A percentile compares a stretch with the other conserved stretches of the same genome.
These are phyloP conservation scores for Lachnellula occidentalis DNA, from an alignment of 2,329 filamentous ascomycete genomes.

Conservation along the genomic window DNA sequence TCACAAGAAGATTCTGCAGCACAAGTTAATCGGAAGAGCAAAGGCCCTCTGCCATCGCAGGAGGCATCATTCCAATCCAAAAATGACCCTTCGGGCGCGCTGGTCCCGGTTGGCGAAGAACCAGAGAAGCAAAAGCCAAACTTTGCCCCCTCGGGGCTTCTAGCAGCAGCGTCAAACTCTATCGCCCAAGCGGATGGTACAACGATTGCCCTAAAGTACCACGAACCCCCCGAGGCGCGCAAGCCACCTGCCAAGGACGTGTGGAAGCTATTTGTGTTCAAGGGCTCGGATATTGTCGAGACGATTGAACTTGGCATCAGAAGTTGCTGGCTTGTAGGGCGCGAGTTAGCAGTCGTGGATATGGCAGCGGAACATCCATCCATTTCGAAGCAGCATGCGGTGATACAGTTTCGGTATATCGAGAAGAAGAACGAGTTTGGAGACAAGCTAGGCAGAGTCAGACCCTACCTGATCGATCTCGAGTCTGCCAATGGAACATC, in stretches of 20 bases:
- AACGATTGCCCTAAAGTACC: constrained; percentile 83
- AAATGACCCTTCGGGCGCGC: constrained; percentile 33
- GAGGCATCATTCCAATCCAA: constrained; percentile 53
- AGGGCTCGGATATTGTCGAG: constrained; percentile 72
- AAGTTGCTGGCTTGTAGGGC: constrained; percentile 87
- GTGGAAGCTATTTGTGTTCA: constrained; percentile 94
- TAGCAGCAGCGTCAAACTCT: constrained; percentile 83
- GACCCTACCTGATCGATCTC: constrained; percentile 87
- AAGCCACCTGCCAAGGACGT: constrained; percentile 72
- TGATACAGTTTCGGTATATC: constrained; percentile 83
- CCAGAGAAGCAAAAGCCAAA: constrained; percentile 83
- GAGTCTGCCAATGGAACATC: constrained; percentile 88
- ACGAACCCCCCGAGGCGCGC: constrained; percentile 88
- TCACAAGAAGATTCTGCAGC: constrained; percentile 20
- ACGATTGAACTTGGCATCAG: constrained; percentile 70
- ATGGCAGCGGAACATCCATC: constrained; percentile 83
- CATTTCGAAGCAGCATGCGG: constrained; percentile 91
- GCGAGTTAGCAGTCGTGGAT: constrained; percentile 76
- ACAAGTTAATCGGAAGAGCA: constrained; percentile 23
- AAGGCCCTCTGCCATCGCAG: constrained; percentile 55
- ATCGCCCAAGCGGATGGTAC: constrained; percentile 67
- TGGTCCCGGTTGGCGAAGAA: constrained; percentile 33
- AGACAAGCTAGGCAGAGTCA: constrained; percentile 72
- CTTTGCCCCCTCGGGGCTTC: constrained; percentile 69
- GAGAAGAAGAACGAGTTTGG: constrained; percentile 83